These are phyloP conservation scores for Neofusicoccum parvum DNA, from an alignment of 2,329 filamentous ascomycete species.

Conservation along the genomic window DNA sequence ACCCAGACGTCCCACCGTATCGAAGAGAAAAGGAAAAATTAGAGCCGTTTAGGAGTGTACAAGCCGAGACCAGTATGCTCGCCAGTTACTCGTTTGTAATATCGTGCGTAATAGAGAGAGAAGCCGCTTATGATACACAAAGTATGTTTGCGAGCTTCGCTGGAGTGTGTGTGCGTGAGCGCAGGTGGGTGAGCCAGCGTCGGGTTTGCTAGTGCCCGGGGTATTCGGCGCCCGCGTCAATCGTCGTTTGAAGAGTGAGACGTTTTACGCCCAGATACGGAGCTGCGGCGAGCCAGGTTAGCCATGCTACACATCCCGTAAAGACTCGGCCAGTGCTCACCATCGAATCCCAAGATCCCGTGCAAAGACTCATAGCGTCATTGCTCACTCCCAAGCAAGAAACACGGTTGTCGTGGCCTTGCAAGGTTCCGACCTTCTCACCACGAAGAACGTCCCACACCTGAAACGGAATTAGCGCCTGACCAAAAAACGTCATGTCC, in stretches of 20 bases:
- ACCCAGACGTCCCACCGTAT: conserved; percentile 21
- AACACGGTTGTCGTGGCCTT: conserved; percentile 97
- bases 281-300: conserved; percentile 38
- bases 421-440: conserved; percentile 94
- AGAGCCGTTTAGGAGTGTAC: conserved; percentile 23
- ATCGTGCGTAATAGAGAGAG: conserved; percentile 21
- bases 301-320: background rate
- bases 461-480: conserved; percentile 51
- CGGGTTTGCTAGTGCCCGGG: conserved; percentile 9
- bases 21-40: conserved; percentile 19
- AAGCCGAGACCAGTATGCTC: conserved; percentile 21
- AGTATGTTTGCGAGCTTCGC: conserved; percentile 11
- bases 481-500: conserved; percentile 13
- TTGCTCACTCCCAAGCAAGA: conserved; percentile 99
- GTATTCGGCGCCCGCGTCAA: conserved; percentile 14
- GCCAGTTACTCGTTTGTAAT: conserved; percentile 22
- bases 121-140: conserved; percentile 17
- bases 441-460: conserved; percentile 97
- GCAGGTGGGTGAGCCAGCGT: conserved; percentile 23
- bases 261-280: conserved; percentile 54
- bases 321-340: conserved; percentile 59
- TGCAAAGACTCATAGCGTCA: conserved; percentile 98
- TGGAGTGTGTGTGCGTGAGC: conserved; percentile 19
- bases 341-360: conserved; percentile 98
- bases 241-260: conserved; percentile 5